Percentiles rank a stretch among this genome's conserved stretches.
phyloP scores from a whole-genome alignment of 1,284 basidiomycete species.

The Ceratobasidium sp. region DNA sequence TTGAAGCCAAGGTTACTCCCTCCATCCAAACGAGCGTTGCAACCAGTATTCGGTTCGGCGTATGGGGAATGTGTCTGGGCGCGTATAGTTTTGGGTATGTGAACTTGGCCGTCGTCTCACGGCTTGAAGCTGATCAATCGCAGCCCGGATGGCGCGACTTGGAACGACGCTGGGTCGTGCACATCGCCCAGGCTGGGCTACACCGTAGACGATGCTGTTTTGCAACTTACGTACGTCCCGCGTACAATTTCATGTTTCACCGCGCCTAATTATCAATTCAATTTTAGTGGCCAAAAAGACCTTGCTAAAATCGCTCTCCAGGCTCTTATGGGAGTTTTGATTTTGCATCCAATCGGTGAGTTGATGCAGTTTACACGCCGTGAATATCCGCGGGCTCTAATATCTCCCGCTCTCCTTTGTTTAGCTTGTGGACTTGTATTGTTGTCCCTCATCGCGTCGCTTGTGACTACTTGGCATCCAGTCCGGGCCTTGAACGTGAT shows the following conservation, averaged over 20 bases:
- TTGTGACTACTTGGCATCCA: constrained; percentile 52
- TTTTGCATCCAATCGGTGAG: constrained; percentile 57
- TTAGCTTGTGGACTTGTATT: constrained; percentile 61
- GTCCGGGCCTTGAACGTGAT: constrained; percentile 55
- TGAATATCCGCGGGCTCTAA: no score
- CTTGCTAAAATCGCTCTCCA: constrained; percentile 56
- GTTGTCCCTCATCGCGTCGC: constrained; percentile 51
- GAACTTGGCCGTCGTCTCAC: background rate
- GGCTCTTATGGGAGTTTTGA: constrained; percentile 38
- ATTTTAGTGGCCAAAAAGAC: constrained; percentile 52
- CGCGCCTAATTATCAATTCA: background rate
- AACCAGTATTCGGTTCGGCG: constrained; percentile 69
- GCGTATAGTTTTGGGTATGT: constrained; percentile 34
- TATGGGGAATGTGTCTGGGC: constrained; percentile 74
- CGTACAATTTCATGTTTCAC: background rate
- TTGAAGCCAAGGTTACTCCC: constrained; percentile 54
- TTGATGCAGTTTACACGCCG: background rate
- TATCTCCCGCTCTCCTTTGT: no score
- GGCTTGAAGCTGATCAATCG: no score
- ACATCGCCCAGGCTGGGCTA: constrained; percentile 21
- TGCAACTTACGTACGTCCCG: constrained; percentile 47
- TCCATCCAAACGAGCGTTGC: constrained; percentile 59
- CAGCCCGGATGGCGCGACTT: constrained; percentile 9
- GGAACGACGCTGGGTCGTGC: constrained; percentile 27
- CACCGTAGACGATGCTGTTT: constrained; percentile 40